Evolutionary conservation across 2,329 filamentous ascomycete genomes (phyloP), one percentile per base, ranked within the genome.

Genomic region (Leptoxyphium fumago): DNA sequence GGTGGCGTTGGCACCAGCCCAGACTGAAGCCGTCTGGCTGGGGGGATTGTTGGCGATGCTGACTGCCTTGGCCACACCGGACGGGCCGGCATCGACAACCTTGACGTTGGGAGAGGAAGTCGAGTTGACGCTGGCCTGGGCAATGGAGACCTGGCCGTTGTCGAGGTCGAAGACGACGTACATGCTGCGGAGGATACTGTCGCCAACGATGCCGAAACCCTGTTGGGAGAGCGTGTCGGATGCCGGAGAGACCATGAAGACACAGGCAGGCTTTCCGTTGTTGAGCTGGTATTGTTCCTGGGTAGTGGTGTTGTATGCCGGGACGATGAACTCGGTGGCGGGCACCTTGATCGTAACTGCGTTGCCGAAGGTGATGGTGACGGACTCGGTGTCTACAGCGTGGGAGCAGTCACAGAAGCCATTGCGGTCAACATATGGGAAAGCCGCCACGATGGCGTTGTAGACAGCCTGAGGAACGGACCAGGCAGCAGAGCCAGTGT

Each of bases 141-240:
- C 59, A 34, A 61, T 49, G 2, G 57, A 57, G 15, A 55, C 48
- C 41, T 62, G 59, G 3, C 52, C 57, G 28, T 62, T 59, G 48
- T 62, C 58, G 38, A 61, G 55, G 42, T 62, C 59, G 43, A 56
- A 62, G 43, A 62, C 57, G 34, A 60, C 53, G 45, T 62, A 62
- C 53, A 61, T 58, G 40, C 51, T 53, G 10, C 56, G 45, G 10
- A 62, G 47, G 17, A 61, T 43, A 10, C 58, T 55, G 44, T 61
- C 57, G 9, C 58, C 59, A 1, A 60, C 44, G 9, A 53, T 55
- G 7, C 49, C 44, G 41, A 55, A 56, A 10, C 46, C 45, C 38
- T 46, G 39, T 9, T 42, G 47, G 21, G 41, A 47, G 28, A 36
- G 43, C 26, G 6, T 40, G 26, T 32, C 10, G 5, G 36, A 11